These are phyloP conservation scores for Jatropha podagrica DNA, from an alignment of 441 rosid genomes.

Conservation along the genomic window DNA sequence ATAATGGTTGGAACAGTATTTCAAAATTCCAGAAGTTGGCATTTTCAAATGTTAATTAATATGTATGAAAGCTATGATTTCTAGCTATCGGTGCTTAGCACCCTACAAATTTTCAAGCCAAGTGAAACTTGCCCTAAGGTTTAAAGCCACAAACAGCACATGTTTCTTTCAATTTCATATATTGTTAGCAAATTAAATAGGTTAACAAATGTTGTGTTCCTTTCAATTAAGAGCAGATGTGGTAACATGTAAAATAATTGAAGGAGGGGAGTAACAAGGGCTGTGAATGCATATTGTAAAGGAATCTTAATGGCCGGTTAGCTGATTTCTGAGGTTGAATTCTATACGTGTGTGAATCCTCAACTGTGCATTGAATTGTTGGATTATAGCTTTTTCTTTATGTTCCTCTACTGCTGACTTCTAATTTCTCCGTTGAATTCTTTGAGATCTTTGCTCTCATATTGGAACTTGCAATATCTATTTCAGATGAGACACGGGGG, in stretches of 20 bases:
- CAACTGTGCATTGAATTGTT: neutral
- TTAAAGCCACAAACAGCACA: neutral
- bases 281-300: neutral
- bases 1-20: neutral
- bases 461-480: constrained; percentile 22
- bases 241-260: neutral
- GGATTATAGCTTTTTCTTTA: neutral
- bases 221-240: neutral
- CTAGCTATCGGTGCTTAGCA: neutral
- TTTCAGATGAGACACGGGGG: constrained; percentile 67
- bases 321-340: neutral
- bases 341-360: neutral
- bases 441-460: neutral
- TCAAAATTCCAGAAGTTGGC: neutral
- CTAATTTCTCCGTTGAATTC: neutral
- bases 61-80: neutral
- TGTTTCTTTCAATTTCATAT: neutral
- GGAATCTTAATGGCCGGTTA: neutral
- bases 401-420: neutral
- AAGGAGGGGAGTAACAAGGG: neutral
- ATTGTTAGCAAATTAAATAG: neutral
- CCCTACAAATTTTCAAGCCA: neutral
- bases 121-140: neutral
- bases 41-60: neutral
- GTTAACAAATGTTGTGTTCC: neutral